phyloP scores from a whole-genome alignment of 306 rosid genomes.

The Herpetospermum pedunculosum region DNA sequence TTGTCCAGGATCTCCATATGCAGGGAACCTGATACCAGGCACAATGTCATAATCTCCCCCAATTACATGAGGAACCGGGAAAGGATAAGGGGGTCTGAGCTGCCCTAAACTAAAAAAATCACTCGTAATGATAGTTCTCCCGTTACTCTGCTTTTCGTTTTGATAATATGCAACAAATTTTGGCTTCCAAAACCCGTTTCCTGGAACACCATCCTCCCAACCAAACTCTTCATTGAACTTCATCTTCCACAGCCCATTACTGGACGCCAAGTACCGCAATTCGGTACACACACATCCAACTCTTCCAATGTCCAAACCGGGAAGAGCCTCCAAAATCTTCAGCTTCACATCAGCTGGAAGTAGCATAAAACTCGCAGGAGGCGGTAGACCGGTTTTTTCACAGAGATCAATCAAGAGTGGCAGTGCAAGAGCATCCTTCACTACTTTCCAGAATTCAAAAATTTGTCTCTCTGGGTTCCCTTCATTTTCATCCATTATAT shows the following conservation, averaged over 20 bases:
- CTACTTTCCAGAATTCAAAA: conserved; percentile 62
- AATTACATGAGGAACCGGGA: conserved; percentile 15
- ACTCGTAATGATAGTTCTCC: not conserved
- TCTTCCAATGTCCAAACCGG: conserved; percentile 46
- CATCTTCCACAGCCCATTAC: conserved; percentile 51
- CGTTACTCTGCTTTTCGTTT: conserved; percentile 14
- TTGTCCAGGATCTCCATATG: conserved; percentile 6
- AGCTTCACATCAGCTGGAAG: conserved; percentile 57
- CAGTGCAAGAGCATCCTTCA: conserved; percentile 57
- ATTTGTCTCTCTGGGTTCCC: conserved; percentile 19
- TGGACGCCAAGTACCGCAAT: conserved; percentile 29
- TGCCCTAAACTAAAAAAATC: not conserved
- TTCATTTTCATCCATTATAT: not conserved
- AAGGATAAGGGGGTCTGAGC: conserved; percentile 8
- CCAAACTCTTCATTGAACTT: conserved; percentile 44
- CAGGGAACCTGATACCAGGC: conserved; percentile 15
- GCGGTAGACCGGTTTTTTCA: conserved; percentile 37
- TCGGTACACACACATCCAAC: conserved; percentile 41
- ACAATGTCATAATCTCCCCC: conserved; percentile 34
- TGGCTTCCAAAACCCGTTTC: conserved; percentile 19
- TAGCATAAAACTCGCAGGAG: conserved; percentile 59
- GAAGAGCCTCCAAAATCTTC: conserved; percentile 48
- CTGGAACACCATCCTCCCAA: not conserved
- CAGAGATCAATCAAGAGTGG: conserved; percentile 76
- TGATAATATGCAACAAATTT: conserved; percentile 20